Conservation (phyloP, 306 rosid genomes). For the Cicer pinnatifidum region DNA sequence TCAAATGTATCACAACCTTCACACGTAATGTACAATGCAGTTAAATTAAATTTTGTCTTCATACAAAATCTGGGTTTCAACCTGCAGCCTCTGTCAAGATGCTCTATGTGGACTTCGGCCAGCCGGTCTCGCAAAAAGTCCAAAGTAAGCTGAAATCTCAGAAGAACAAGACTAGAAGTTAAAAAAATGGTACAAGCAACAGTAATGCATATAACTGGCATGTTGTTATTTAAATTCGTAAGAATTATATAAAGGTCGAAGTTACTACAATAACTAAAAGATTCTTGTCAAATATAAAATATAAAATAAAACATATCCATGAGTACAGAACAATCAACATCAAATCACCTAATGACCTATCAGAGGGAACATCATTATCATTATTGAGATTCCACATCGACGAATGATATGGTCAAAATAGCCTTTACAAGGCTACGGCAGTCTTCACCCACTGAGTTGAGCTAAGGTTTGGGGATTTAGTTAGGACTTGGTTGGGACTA, state of each 20-base stretch:
- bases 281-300: slow-evolving; percentile 1
- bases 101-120: slow-evolving; percentile 71
- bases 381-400: neutral
- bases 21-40: slow-evolving; percentile 75
- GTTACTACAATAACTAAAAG: neutral
- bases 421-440: neutral
- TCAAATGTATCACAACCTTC: slow-evolving; percentile 72
- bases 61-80: slow-evolving; percentile 71
- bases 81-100: slow-evolving; percentile 75
- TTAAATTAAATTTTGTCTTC: slow-evolving; percentile 68
- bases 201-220: slow-evolving; percentile 3
- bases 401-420: neutral
- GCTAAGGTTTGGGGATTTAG: neutral
- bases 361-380: neutral
- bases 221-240: neutral
- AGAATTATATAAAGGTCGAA: neutral
- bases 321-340: slow-evolving; percentile 20
- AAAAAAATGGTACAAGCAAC: neutral
- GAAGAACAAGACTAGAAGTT: slow-evolving; percentile 13
- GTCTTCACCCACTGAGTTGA: neutral
- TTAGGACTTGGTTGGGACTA: neutral
- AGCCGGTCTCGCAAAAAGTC: slow-evolving; percentile 66
- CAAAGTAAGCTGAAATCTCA: slow-evolving; percentile 65
- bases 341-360: slow-evolving; percentile 12
- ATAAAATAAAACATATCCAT: neutral